Conservation (phyloP, 2,329 filamentous ascomycete species). For the Dactylellina drechsleri region DNA sequence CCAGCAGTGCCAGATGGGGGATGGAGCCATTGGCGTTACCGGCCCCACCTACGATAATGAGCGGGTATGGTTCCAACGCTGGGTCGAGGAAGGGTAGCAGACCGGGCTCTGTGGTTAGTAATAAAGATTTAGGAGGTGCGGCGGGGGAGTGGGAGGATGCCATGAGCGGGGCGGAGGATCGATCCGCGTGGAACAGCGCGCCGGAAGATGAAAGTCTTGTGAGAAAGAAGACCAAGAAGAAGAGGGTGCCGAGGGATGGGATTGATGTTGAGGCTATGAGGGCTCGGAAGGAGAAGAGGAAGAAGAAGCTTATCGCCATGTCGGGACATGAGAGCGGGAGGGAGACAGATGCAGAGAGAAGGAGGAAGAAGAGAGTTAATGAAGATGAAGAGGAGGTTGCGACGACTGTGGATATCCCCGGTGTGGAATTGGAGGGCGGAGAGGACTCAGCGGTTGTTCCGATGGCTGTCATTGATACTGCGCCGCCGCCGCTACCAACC, state of each 20-base stretch:
- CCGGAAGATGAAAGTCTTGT: conserved; percentile 55
- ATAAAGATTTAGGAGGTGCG: conserved; percentile 41
- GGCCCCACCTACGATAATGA: conserved; percentile 44
- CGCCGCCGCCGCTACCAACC: conserved; percentile 32
- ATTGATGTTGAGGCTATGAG: conserved; percentile 54
- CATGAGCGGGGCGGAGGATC: conserved; percentile 54
- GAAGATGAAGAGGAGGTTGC: conserved; percentile 21
- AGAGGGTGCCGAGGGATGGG: conserved; percentile 56
- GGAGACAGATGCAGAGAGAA: conserved; percentile 45
- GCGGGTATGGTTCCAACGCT: conserved; percentile 49
- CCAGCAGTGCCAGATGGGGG: conserved; percentile 44
- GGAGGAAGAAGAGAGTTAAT: conserved; percentile 16
- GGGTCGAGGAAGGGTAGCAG: conserved; percentile 49
- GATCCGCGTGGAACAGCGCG: conserved; percentile 56
- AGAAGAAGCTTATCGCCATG: conserved; percentile 43
- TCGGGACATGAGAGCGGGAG: conserved; percentile 35
- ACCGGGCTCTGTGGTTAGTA: conserved; percentile 39
- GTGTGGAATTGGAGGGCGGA: conserved; percentile 31
- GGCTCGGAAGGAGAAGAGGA: conserved; percentile 43
- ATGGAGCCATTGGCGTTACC: conserved; percentile 49
- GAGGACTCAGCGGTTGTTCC: conserved; percentile 39
- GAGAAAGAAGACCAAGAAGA: conserved; percentile 55
- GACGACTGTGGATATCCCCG: conserved; percentile 38
- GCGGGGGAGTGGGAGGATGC: conserved; percentile 48
- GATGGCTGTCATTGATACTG: conserved; percentile 19